Evolutionary conservation across 2,329 filamentous ascomycete genomes (phyloP).

Genomic region (Remersonia thermophila): DNA sequence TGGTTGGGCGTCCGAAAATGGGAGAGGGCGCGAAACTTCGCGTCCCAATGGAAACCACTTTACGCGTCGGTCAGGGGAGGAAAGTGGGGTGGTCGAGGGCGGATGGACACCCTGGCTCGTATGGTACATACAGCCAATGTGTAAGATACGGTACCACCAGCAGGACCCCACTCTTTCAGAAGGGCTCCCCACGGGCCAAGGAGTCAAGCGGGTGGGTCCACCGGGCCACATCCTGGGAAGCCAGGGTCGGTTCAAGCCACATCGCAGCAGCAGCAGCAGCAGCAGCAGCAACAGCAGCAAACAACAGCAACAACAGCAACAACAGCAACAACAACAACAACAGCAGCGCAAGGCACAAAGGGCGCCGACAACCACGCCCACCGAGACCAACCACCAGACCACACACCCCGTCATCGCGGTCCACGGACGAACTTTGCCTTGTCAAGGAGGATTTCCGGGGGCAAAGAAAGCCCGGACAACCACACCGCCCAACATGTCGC

Average conservation of each 20-base stretch:
- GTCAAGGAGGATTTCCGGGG: background rate
- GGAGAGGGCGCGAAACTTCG: conserved; percentile 13
- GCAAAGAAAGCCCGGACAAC: conserved; percentile 8
- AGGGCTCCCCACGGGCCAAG: too few species aligned
- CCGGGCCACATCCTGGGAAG: too few species aligned
- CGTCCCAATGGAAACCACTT: conserved; percentile 14
- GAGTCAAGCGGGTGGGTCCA: too few species aligned
- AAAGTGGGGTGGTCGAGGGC: too few species aligned
- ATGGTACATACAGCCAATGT: too few species aligned
- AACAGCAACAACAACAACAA: background rate
- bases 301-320: conserved; percentile 2
- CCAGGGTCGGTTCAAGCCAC: conserved; percentile 18
- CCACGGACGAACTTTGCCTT: background rate
- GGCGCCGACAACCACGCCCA: too few species aligned
- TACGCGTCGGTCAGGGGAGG: conserved; percentile 12
- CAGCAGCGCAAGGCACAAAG: too few species aligned
- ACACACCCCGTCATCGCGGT: background rate
- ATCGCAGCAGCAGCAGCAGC: conserved; percentile 15
- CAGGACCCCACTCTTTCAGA: background rate
- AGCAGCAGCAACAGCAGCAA: conserved; percentile 4
- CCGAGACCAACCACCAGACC: too few species aligned
- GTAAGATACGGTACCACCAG: conserved; percentile 8
- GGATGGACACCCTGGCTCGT: too few species aligned
- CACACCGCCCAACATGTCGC: conserved; percentile 44
- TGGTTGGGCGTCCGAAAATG: conserved; percentile 10